Base-by-base conservation (phyloP, 2,329 filamentous ascomycete species). In the Orbilia blumenaviensis region DNA sequence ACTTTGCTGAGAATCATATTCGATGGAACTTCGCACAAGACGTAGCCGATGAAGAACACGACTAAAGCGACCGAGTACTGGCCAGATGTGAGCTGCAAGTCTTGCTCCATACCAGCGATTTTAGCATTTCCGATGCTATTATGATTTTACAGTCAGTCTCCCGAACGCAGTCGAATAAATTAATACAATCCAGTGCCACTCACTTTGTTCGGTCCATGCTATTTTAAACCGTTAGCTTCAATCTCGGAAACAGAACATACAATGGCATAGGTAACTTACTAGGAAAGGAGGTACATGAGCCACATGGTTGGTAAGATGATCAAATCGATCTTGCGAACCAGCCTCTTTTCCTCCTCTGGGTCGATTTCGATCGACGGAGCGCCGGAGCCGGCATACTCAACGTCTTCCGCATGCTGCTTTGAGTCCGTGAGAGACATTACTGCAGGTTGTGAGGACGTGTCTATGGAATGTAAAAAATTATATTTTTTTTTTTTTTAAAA, bases 31-130 rank as follows among this genome's bases (percentile, higher is more conserved):
- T 88, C 86, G 77, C 86, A 87, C 12, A 86, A 78, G 41, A 88
- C 84, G 78, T 88, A 87, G 34, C 81, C 83, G 66, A 86, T 83
- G 79, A 87, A 88, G 82, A 88, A 88, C 4, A 88, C 85, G 1
- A 87, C 84, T 16, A 88, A 80, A 1, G 84, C 81, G 74, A 86
- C 83, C 0, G 84, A 85, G 79, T 88, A 88, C 78, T 87, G 81
- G 71, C 83, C 82, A 2, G 85, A 85, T n/a, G 81, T 82, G 56
- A 87, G 83, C 0, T 80, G 69, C 16, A 87, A 81, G 67, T 87
- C 85, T 16, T 82, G 80, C 3, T 82, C 81, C 85, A 87, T 87
- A 10, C 85, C 85, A 2, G 85, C 85, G 54, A 86, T 83, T 79
- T 85, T 86, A 18, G 86, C 86, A 67, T 87, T 87, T 32, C 85